Percentiles rank a stretch among this genome's conserved stretches.
These are phyloP conservation scores for Tylopilus sp. DNA, from an alignment of 768 basidiomycete species.

Conservation along the genomic window DNA sequence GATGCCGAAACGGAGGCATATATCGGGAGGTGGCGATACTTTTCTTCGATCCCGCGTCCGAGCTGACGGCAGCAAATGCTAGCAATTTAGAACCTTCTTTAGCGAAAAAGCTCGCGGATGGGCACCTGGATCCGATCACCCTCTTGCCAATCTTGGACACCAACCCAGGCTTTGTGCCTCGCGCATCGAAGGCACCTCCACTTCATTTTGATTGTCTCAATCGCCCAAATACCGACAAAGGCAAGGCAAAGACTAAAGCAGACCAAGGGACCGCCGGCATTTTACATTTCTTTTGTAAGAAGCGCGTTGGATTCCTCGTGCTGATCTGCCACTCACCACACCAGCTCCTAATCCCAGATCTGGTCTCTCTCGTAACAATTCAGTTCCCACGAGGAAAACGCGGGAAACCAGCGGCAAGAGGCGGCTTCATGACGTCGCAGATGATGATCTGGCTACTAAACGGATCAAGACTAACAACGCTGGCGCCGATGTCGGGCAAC, in stretches of 20 bases:
- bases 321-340: conserved; percentile 35
- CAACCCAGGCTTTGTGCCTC: conserved; percentile 60
- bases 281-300: conserved; percentile 64
- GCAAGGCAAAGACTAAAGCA: conserved; percentile 44
- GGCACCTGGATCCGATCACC: conserved; percentile 69
- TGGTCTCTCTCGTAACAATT: conserved; percentile 26
- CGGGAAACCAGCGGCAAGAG: conserved; percentile 76
- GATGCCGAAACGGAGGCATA: conserved; percentile 63
- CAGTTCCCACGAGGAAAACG: conserved; percentile 27
- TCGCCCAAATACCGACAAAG: conserved; percentile 33
- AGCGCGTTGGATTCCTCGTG: conserved; percentile 28
- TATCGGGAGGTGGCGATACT: conserved; percentile 54
- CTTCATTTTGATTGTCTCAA: conserved; percentile 28
- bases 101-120: conserved; percentile 64
- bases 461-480: conserved; percentile 37
- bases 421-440: conserved; percentile 67
- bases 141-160: conserved; percentile 74
- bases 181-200: conserved; percentile 43
- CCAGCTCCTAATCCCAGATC: conserved; percentile 26
- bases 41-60: neutral
- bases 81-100: conserved; percentile 64
- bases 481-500: conserved; percentile 28
- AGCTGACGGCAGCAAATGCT: conserved; percentile 11
- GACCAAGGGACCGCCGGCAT: conserved; percentile 36
- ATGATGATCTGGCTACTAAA: conserved; percentile 54